Conservation (phyloP, 768 basidiomycete species). For the Fibroporia radiculosa region DNA sequence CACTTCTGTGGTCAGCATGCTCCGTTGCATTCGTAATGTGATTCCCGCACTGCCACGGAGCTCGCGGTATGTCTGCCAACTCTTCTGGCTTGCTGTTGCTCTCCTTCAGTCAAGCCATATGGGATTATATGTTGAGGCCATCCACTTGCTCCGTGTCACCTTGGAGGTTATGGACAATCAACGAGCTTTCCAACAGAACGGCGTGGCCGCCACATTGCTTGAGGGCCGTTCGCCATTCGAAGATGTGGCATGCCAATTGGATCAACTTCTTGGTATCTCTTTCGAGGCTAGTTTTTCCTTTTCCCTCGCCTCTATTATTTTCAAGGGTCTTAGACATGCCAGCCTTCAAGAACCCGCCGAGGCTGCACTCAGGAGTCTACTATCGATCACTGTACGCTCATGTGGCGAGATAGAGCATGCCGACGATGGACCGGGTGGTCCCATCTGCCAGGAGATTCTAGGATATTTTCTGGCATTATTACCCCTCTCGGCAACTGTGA, state of each 20-base stretch:
- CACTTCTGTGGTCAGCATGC: conserved; percentile 75
- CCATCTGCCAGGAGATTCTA: conserved; percentile 51
- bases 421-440: conserved; percentile 33
- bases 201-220: conserved; percentile 51
- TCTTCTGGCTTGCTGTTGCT: conserved; percentile 87
- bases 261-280: conserved; percentile 63
- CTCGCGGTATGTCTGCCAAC: conserved; percentile 63
- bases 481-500: conserved; percentile 53
- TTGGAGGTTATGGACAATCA: conserved; percentile 57
- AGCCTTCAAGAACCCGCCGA: conserved; percentile 55
- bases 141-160: conserved; percentile 56
- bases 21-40: conserved; percentile 75
- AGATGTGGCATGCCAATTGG: conserved; percentile 63
- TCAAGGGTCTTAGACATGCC: conserved; percentile 77
- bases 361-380: conserved; percentile 51
- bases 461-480: conserved; percentile 78
- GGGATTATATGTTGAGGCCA: conserved; percentile 62
- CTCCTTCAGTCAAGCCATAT: conserved; percentile 74
- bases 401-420: conserved; percentile 18
- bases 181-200: conserved; percentile 45
- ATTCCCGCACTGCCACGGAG: conserved; percentile 60
- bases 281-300: conserved; percentile 79
- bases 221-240: conserved; percentile 58
- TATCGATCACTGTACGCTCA: conserved; percentile 46
- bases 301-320: conserved; percentile 72